A percentile compares a stretch with the other conserved stretches of the same genome.
These are phyloP conservation scores for Claviceps cyperi DNA, from an alignment of 2,329 filamentous ascomycete species.

Conservation along the genomic window DNA sequence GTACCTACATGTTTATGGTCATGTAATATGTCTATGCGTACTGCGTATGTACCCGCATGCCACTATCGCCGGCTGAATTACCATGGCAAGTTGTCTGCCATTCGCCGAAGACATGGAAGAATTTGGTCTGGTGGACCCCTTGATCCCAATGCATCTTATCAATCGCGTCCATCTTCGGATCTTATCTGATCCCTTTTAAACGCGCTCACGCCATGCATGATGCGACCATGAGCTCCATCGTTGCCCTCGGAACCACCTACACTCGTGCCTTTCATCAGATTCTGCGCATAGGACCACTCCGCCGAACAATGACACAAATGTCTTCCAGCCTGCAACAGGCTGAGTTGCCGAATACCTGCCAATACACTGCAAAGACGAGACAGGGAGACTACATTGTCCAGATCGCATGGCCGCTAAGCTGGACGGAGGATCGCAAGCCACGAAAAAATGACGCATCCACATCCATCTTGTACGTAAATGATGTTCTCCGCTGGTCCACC, in stretches of 20 bases:
- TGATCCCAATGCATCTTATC: background rate
- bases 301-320: constrained; percentile 1
- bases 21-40: no score
- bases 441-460: constrained; percentile 10
- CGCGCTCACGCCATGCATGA: background rate
- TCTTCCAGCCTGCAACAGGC: constrained; percentile 7
- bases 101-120: no score
- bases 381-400: constrained; percentile 18
- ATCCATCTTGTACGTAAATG: constrained; percentile 13
- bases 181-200: background rate
- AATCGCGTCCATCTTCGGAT: constrained; percentile 1
- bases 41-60: no score
- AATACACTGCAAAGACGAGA: constrained; percentile 12
- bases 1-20: no score
- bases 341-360: constrained; percentile 14
- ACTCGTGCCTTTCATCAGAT: background rate
- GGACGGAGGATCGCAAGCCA: constrained; percentile 13
- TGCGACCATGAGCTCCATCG: background rate
- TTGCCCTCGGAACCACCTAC: background rate
- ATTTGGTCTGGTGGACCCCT: background rate
- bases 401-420: constrained; percentile 17
- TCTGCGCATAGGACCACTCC: background rate
- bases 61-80: no score
- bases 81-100: no score
- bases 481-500: background rate